A percentile compares a stretch with the other conserved stretches of the same genome.
phyloP scores from a whole-genome alignment of 2,329 filamentous ascomycete genomes.

The Pezicula carpinea region DNA sequence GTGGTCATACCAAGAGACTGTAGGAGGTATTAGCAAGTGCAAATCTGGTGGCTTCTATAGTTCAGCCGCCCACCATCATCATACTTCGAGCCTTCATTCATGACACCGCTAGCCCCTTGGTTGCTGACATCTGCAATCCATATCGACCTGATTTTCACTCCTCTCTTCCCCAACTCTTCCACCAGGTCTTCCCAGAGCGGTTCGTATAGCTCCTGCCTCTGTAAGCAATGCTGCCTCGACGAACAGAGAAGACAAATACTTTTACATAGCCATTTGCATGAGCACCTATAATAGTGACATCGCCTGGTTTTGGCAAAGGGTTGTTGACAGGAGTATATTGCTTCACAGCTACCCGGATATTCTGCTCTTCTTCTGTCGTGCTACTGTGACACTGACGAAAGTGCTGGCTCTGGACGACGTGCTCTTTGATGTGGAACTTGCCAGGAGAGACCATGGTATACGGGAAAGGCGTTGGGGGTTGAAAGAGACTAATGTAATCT shows the following conservation, averaged over 20 bases:
- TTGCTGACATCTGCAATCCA: conserved; percentile 81
- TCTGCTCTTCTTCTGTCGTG: background rate
- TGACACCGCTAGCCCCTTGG: conserved; percentile 70
- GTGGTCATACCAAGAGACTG: conserved; percentile 81
- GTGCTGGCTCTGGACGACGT: background rate
- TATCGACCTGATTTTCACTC: conserved; percentile 69
- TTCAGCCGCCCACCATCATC: conserved; percentile 65
- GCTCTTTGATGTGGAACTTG: background rate
- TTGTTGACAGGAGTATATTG: conserved; percentile 56
- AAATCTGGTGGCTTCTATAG: background rate
- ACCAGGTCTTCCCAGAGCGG: conserved; percentile 82
- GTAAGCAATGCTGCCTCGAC: background rate
- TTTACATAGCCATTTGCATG: conserved; percentile 95
- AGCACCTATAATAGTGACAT: conserved; percentile 79
- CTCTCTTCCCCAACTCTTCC: conserved; percentile 46
- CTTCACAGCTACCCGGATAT: background rate
- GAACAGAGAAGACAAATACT: conserved; percentile 37
- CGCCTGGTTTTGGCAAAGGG: conserved; percentile 60
- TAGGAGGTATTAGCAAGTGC: background rate
- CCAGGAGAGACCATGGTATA: no score
- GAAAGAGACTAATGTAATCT: no score
- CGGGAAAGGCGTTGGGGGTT: no score
- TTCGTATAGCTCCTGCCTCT: conserved; percentile 81
- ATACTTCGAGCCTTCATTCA: conserved; percentile 72
- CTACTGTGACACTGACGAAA: no score